These are phyloP conservation scores for Huntiella abstrusa DNA, from an alignment of 2,329 filamentous ascomycete species.

Conservation along the genomic window DNA sequence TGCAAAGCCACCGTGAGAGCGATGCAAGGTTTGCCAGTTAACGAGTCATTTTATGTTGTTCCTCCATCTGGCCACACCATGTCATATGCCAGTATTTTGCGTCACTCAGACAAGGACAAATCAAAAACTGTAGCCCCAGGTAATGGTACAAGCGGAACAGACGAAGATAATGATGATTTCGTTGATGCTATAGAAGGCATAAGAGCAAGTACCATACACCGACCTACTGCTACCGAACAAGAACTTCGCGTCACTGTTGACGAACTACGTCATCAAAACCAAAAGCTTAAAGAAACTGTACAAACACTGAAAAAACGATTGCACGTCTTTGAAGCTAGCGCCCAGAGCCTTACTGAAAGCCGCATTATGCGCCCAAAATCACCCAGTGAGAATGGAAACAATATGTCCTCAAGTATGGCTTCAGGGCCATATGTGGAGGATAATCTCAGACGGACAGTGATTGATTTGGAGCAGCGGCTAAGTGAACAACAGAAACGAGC, in stretches of 20 bases:
- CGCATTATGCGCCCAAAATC: conserved; percentile 42
- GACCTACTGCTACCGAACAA: conserved; percentile 25
- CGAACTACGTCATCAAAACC: conserved; percentile 77
- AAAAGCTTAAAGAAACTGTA: conserved; percentile 63
- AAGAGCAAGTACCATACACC: conserved; percentile 19
- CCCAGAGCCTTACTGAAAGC: conserved; percentile 77
- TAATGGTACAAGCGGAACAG: conserved; percentile 22
- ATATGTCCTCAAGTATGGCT: conserved; percentile 10
- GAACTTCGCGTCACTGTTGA: conserved; percentile 47
- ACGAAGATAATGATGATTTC: conserved; percentile 59
- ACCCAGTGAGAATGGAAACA: conserved; percentile 17
- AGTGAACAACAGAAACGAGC: conserved; percentile 37
- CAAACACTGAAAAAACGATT: conserved; percentile 74
- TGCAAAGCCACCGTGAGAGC: conserved; percentile 71
- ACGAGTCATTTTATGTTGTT: conserved; percentile 84
- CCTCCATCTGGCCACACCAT: conserved; percentile 80
- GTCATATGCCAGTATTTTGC: conserved; percentile 80
- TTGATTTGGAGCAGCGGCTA: conserved; percentile 51
- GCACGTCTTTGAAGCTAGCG: conserved; percentile 84
- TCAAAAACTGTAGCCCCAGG: conserved; percentile 35
- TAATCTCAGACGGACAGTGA: conserved; percentile 29
- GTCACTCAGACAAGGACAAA: conserved; percentile 47
- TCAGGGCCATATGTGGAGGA: conserved; percentile 16
- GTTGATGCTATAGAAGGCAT: conserved; percentile 63
- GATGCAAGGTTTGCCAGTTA: conserved; percentile 48